Evolutionary conservation across 495 filamentous ascomycete species (phyloP), one percentile per base, ranked within the genome.

Genomic region (Xeromyces bisporus): DNA sequence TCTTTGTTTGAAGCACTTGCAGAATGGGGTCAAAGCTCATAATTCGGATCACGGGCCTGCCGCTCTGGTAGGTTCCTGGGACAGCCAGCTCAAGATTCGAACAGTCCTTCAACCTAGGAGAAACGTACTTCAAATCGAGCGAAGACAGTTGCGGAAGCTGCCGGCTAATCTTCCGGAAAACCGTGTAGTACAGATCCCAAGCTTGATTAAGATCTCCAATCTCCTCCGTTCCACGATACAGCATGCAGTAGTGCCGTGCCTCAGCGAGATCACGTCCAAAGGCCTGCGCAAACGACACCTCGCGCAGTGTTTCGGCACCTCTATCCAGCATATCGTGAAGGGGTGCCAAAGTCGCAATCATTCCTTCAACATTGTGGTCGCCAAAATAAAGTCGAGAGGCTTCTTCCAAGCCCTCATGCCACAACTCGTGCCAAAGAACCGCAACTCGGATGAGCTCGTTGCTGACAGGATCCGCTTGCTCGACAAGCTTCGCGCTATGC

Each of bases 331-430:
- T 73, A 18, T 87, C 80, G 50, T 99, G 89, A 28, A 99, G 62
- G 9, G 89, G 91, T 15, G 76, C 77, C 15, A 99, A 71, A 1
- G 80, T 84, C 24, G 73, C 67, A 49, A 99, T 87, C 87, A 96
- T 96, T 48, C 86, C 92, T 33, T 93, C 81, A 32, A 93, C 83
- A 47, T 99, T 91, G 35, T 83, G 74, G 45, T 94, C 91, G 25
- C 86, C 89, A 43, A 99, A 99, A 47, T 79, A 78, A 27, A 91
- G 56, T 28, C 91, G 73, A 4, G 84, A 93, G 2, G 89, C 91
- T 55, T 99, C 91, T 52, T 99, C 89, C 8, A 99, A 67, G n/a
- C 78, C 91, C 52, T 99, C 89, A 41, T 99, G 91, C 89, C 89
- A 99, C 26, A 86, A 75, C 43, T 99, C 89, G 50, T 99, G 89